Base-by-base conservation (phyloP, 257 asterid species). In the Gentiana dahurica region DNA sequence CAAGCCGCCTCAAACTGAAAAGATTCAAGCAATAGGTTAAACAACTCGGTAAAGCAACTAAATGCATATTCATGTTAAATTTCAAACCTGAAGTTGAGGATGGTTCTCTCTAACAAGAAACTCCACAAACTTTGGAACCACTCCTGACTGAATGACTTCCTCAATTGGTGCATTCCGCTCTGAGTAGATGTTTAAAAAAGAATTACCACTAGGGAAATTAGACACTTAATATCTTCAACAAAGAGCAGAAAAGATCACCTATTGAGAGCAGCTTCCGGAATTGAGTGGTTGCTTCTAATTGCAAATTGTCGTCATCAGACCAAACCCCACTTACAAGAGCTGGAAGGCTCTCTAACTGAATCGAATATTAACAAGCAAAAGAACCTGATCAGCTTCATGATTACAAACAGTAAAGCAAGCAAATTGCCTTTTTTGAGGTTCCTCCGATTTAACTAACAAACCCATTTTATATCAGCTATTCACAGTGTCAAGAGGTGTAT, bases 1-100 rank as follows among this genome's bases (percentile, higher is more conserved):
- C 97, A 86, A 12, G 97, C 97, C 36, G 97, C 97, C 81, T 86
- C 95, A 67, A 89, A 89, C 97, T 89, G 70, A 51, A 63, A 51
- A n/a, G 24, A 51, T 52, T 59, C 12, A 24, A 38, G 37, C 36
- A 49, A 49, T 34, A 34, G 51, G 52, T 51, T n/a, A 51, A 36
- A 4, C 37, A 51, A 65, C 50, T 58, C 15, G 39, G 37, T 36
- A 51, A 54, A 59, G 47, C 50, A 59, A 24, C 5, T 60, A 47
- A 34, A 37, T 58, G 36, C n/a, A 45, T 47, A 51, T 43, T 55
- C 57, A 37, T 46, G 15, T 57, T 15, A 35, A 43, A 61, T 34
- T 8, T 41, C 49, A 58, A 65, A 80, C 95, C 94, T 84, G 96
- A 46, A 87, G 89, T 58, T 84, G 94, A 2, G 92, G 92, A 69